A percentile compares a stretch with the other conserved stretches of the same genome.
These are phyloP conservation scores for Tuber umbilicatum DNA, from an alignment of 495 filamentous ascomycete genomes.

Conservation along the genomic window DNA sequence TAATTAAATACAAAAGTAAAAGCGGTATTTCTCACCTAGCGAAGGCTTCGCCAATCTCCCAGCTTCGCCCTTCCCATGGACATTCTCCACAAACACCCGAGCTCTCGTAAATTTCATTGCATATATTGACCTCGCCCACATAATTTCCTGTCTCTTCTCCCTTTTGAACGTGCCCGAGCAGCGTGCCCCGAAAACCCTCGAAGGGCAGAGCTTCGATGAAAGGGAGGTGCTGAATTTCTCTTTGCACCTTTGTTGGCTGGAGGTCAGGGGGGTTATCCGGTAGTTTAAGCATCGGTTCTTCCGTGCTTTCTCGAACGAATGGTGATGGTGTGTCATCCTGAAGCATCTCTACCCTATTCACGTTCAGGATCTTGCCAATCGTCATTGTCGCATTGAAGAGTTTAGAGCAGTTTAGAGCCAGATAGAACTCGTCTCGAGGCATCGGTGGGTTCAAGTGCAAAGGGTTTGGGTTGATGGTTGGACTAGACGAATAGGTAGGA, in stretches of 20 bases:
- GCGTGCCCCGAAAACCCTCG: conserved; percentile 25
- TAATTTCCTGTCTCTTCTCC: conserved; percentile 31
- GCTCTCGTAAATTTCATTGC: conserved; percentile 23
- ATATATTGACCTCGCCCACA: conserved; percentile 26
- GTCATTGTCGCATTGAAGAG: conserved; percentile 30
- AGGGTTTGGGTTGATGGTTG: conserved; percentile 29
- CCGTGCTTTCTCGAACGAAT: conserved; percentile 16
- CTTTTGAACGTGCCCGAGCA: conserved; percentile 28
- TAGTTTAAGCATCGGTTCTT: conserved; percentile 1
- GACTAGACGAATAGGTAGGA: conserved; percentile 29
- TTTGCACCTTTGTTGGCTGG: conserved; percentile 30
- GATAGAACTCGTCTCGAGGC: conserved; percentile 30
- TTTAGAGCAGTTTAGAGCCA: conserved; percentile 32
- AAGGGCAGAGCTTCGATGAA: conserved; percentile 39
- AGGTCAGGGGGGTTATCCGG: conserved; percentile 30
- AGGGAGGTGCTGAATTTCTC: conserved; percentile 28
- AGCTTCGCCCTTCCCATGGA: conserved; percentile 37
- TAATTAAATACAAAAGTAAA: conserved; percentile 14
- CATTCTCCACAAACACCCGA: conserved; percentile 35
- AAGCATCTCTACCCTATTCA: conserved; percentile 21
- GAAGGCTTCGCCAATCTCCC: conserved; percentile 37
- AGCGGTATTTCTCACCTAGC: conserved; percentile 31
- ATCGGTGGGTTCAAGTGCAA: conserved; percentile 30
- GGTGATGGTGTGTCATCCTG: conserved; percentile 27
- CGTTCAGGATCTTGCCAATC: conserved; percentile 34